Evolutionary conservation across 345 rosid species (phyloP), one percentile per base, ranked within the genome.

Genomic region (Salix suchowensis): DNA sequence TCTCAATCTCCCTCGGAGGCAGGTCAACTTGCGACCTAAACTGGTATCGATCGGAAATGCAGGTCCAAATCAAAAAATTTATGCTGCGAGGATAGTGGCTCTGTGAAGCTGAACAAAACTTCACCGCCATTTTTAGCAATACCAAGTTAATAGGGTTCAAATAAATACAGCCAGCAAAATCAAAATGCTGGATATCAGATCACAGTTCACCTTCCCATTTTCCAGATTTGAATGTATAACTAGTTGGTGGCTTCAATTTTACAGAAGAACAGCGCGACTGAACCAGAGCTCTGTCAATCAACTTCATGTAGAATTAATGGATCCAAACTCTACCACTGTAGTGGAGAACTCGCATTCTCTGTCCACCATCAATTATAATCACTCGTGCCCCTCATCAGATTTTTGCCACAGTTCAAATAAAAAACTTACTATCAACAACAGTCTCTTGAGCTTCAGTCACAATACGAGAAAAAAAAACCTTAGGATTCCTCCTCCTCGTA

Each of bases 401-500:
- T 0, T 0, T 24, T 24, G 26, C 26, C 26, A 24, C 26, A 24
- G 26, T 24, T 24, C 26, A 24, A 3, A 39, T 13, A 44, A 44
- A 11, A 2, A 3, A 37, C 30, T 77, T 81, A 88, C 88, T 39
- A 37, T 85, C 91, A 48, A 87, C 55, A 54, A 82, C 85, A 71
- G 82, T 77, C 19, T 85, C 89, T 68, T 86, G 87, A 85, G 90
- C 91, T 83, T 90, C 88, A 74, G 91, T 88, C 61, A 84, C 81
- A 50, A 89, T 70, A 58, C 76, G 74, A 32, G 86, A 58, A 30
- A 82, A 85, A 83, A 71, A 86, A 28, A 28, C 84, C 73, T 74
- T 74, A 64, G 77, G 55, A 75, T 50, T 79, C 76, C 73, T 86
- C 76, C 73, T 86, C 73, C 75, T 86, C 11, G 86, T 65, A 34